Evolutionary conservation across 1,284 basidiomycete species (phyloP).

Genomic region (Austropuccinia psidii): DNA sequence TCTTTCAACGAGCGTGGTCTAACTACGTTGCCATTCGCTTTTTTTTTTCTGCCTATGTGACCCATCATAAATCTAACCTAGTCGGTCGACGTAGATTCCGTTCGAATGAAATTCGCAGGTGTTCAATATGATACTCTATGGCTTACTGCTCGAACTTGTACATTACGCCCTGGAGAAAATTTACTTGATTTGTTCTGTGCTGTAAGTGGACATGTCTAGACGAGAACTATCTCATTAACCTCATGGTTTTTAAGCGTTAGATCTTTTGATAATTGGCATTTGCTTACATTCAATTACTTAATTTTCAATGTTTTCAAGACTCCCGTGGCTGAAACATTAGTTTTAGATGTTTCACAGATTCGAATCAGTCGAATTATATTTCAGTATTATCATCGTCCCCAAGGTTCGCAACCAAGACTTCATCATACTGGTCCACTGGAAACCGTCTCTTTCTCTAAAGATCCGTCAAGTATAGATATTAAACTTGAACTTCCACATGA

Average conservation of each 20-base stretch:
- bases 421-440: neutral
- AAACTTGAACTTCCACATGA: conserved; percentile 14
- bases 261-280: no score
- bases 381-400: conserved; percentile 48
- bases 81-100: conserved; percentile 25
- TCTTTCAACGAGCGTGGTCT: neutral
- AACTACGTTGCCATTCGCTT: no score
- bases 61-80: no score
- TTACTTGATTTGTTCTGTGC: conserved; percentile 30
- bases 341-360: conserved; percentile 45
- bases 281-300: no score
- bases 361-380: conserved; percentile 46
- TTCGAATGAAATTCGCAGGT: conserved; percentile 35
- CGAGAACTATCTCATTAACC: no score
- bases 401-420: conserved; percentile 41
- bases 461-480: conserved; percentile 19
- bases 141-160: conserved; percentile 21
- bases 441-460: conserved; percentile 27
- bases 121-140: conserved; percentile 22
- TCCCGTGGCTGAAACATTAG: conserved; percentile 55
- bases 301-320: no score
- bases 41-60: no score
- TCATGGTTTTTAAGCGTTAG: no score
- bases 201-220: no score
- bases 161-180: conserved; percentile 15